Percentiles rank a stretch among this genome's conserved stretches.
Evolutionary conservation across 2,329 filamentous ascomycete species (phyloP).

Genomic region (Sarocladium kiliense): DNA sequence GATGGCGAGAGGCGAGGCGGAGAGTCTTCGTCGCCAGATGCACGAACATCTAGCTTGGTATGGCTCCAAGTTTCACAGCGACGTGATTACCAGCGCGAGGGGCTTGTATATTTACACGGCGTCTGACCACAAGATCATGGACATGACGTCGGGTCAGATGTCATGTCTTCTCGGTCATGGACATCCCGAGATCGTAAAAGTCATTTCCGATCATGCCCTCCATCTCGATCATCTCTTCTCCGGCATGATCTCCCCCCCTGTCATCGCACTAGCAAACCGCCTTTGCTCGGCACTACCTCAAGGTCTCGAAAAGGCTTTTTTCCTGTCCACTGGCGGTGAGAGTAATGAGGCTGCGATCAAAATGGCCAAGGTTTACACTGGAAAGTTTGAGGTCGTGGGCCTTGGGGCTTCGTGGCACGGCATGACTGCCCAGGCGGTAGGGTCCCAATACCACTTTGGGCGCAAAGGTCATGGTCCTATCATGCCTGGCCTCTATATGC

Average conservation of each 20-base stretch:
- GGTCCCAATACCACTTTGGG: constrained; percentile 51
- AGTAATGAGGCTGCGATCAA: constrained; percentile 59
- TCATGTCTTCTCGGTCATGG: constrained; percentile 53
- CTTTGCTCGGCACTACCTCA: constrained; percentile 43
- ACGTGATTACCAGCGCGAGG: constrained; percentile 35
- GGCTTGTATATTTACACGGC: constrained; percentile 41
- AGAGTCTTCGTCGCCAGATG: neutral
- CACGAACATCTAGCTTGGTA: constrained; percentile 5
- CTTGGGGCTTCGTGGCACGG: constrained; percentile 54
- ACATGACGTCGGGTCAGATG: constrained; percentile 59
- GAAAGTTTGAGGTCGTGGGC: constrained; percentile 44
- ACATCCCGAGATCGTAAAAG: constrained; percentile 52
- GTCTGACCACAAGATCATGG: constrained; percentile 40
- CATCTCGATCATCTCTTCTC: constrained; percentile 55
- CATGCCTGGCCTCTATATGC: constrained; percentile 52
- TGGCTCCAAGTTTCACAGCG: constrained; percentile 21
- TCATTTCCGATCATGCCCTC: constrained; percentile 41
- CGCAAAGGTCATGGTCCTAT: constrained; percentile 40
- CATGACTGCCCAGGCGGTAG: constrained; percentile 49
- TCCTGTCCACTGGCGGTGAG: constrained; percentile 53
- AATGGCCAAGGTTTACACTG: constrained; percentile 58
- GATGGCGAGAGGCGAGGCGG: neutral
- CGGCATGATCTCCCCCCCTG: constrained; percentile 53
- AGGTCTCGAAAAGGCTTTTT: constrained; percentile 50
- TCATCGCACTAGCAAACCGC: constrained; percentile 47